Evolutionary conservation across 345 rosid genomes (phyloP).

Genomic region (Syzygium aqueum): DNA sequence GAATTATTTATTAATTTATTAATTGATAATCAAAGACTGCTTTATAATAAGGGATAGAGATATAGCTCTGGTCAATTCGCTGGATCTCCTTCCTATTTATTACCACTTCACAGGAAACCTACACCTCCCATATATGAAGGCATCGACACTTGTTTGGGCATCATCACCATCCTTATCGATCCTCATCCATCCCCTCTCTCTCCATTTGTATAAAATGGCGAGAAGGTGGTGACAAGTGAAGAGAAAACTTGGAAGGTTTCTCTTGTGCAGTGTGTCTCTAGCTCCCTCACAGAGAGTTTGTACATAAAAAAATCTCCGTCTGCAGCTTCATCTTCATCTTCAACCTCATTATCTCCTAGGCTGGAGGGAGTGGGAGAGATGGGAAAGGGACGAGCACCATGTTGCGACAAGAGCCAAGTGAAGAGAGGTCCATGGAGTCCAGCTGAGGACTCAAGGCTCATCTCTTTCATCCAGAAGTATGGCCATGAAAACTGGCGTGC

Average conservation of each 20-base stretch:
- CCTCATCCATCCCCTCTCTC: not conserved
- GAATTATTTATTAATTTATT: not conserved
- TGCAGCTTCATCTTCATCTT: not conserved
- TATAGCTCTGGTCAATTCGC: not conserved
- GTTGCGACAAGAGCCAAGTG: constrained; percentile 80
- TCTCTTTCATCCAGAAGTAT: constrained; percentile 64
- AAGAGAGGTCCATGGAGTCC: constrained; percentile 98
- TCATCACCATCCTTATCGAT: not conserved
- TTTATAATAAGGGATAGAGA: not conserved
- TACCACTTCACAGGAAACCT: not conserved
- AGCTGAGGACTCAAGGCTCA: constrained; percentile 72
- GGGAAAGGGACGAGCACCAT: constrained; percentile 89
- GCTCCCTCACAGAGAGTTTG: not conserved
- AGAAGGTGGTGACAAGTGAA: not conserved
- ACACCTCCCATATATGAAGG: not conserved
- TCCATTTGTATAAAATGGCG: not conserved
- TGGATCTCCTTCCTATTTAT: not conserved
- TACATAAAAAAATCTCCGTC: not conserved
- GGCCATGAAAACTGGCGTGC: constrained; percentile 95
- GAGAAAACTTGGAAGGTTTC: not conserved
- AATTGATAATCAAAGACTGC: too few species aligned
- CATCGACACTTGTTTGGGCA: not conserved
- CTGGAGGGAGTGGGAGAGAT: constrained; percentile 8
- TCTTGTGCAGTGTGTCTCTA: not conserved
- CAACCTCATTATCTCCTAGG: not conserved